Percentiles rank a stretch among this genome's conserved stretches.
Evolutionary conservation across 2,329 filamentous ascomycete genomes (phyloP).

Genomic region (Paecilomyces sp.): DNA sequence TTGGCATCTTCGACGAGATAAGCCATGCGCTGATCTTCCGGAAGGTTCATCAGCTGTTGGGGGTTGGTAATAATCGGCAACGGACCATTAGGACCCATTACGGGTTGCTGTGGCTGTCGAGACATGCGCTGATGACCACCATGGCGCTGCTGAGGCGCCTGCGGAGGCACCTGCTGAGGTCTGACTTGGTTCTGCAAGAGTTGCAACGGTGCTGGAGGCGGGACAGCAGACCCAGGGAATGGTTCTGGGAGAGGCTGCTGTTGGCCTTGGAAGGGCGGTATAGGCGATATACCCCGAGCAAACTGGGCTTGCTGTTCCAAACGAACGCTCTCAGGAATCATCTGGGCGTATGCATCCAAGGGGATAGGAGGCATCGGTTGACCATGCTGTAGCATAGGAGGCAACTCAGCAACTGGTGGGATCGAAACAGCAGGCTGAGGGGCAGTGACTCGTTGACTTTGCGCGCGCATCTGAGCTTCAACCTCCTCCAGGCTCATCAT

Average conservation of each 20-base stretch:
- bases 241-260: constrained; percentile 36
- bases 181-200: constrained; percentile 75
- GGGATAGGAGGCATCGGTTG: constrained; percentile 23
- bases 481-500: constrained; percentile 97
- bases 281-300: constrained; percentile 24
- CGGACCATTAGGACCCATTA: constrained; percentile 27
- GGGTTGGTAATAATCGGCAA: constrained; percentile 58
- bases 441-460: constrained; percentile 36
- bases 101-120: constrained; percentile 27
- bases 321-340: constrained; percentile 43
- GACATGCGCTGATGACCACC: constrained; percentile 28
- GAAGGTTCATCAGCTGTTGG: constrained; percentile 67
- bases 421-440: constrained; percentile 19
- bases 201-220: constrained; percentile 57
- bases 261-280: constrained; percentile 28
- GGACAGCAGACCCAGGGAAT: constrained; percentile 35
- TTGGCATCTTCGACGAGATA: constrained; percentile 89
- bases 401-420: constrained; percentile 20
- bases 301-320: constrained; percentile 40
- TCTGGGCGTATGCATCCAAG: constrained; percentile 21
- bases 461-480: constrained; percentile 80
- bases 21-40: constrained; percentile 74
- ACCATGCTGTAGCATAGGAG: constrained; percentile 20
- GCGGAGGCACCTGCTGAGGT: constrained; percentile 37
- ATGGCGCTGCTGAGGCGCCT: constrained; percentile 27